Evolutionary conservation across 805 yeast species (phyloP).

Genomic region (Wickerhamia fluorescens): DNA sequence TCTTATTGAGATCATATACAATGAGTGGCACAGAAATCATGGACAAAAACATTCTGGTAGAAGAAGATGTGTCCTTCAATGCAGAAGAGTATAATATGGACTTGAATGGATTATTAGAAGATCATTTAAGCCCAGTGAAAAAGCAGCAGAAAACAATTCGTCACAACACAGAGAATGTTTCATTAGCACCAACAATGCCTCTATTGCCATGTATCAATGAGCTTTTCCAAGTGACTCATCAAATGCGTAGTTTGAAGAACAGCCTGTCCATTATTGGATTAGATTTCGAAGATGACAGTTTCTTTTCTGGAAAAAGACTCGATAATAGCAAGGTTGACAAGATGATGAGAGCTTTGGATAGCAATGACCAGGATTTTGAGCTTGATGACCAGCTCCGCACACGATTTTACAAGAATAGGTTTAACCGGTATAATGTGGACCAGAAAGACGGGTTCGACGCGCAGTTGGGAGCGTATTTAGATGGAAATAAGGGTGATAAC

Average conservation of each 20-base stretch:
- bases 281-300: constrained; percentile 11
- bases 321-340: constrained; percentile 32
- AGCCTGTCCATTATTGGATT: constrained; percentile 4
- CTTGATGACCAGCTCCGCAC: constrained; percentile 30
- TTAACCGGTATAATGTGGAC: constrained; percentile 13
- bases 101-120: constrained; percentile 11
- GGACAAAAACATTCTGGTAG: constrained; percentile 2
- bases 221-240: constrained; percentile 21
- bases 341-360: constrained; percentile 26
- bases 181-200: not conserved
- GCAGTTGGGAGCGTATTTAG: constrained; percentile 20
- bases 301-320: constrained; percentile 14
- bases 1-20: no score
- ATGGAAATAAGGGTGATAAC: constrained; percentile 11
- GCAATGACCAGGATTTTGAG: constrained; percentile 11
- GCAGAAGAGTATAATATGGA: constrained; percentile 16
- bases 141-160: no score
- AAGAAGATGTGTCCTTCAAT: constrained; percentile 1
- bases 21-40: no score
- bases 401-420: constrained; percentile 29
- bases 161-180: not conserved
- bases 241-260: constrained; percentile 3
- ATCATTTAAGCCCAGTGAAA: no score
- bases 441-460: constrained; percentile 24
- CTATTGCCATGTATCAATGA: constrained; percentile 10